Conservation (phyloP, 73 alveolate species). For the Paramecium primaurelia region DNA sequence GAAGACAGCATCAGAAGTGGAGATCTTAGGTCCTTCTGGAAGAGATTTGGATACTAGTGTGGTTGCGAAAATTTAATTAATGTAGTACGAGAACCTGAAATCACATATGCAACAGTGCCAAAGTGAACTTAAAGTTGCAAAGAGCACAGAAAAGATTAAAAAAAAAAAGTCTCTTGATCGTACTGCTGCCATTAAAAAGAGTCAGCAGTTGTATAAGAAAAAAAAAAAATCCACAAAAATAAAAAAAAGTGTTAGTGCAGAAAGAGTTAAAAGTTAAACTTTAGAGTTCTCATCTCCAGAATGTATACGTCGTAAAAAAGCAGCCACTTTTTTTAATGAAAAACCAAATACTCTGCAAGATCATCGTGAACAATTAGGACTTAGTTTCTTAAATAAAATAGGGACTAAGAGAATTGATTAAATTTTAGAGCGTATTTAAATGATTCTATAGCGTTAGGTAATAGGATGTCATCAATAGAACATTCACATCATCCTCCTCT, state of each 20-base stretch:
- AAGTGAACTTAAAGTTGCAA: neutral
- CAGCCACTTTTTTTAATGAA: constrained; percentile 45
- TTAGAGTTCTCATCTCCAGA: neutral
- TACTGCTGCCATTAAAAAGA: neutral
- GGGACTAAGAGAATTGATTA: constrained; percentile 6
- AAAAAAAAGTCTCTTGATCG: neutral
- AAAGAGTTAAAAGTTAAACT: neutral
- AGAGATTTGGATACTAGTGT: neutral
- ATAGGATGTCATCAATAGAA: constrained; percentile 33
- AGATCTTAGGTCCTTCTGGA: neutral
- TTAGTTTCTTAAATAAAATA: neutral
- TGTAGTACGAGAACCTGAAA: constrained; percentile 38
- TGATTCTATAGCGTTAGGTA: neutral
- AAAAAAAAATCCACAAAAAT: neutral
- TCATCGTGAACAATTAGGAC: constrained; percentile 1
- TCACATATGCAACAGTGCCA: constrained; percentile 25
- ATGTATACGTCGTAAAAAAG: constrained; percentile 8
- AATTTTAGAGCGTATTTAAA: constrained; percentile 1
- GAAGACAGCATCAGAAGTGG: constrained; percentile 35
- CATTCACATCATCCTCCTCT: neutral
- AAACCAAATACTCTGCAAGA: neutral
- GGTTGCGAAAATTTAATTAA: neutral
- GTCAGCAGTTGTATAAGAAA: neutral
- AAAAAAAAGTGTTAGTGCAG: constrained; percentile 35
- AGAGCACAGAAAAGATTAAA: neutral